Base-by-base conservation (phyloP, 2,329 filamentous ascomycete genomes). In the Ophiostoma quercus region DNA sequence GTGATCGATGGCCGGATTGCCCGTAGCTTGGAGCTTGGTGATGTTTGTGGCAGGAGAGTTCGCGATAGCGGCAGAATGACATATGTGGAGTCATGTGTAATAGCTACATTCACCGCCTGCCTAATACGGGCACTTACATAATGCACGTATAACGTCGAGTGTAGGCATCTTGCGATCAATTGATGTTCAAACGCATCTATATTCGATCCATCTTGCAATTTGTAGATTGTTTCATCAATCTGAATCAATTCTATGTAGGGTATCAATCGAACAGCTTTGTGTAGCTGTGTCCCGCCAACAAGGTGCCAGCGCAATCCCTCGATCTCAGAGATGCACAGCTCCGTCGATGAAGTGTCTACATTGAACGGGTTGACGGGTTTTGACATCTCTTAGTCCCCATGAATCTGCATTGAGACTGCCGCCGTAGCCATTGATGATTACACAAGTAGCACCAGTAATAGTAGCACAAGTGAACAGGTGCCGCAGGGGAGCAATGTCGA, bases 31-130 rank as follows among this genome's bases (percentile, higher is more conserved):
- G 22, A 37, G 63, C 41, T 65, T 57, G 41, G 34, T 37, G 60
- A 32, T 66, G 66, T 14, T 70, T 32, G 37, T 68, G 67, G 51
- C 51, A 57, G 57, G 25, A 29, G 22, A 41, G 60, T 34, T 47
- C 41, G 66, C 41, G 51, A 69, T 68, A 67, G 43, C 47, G 71
- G 71, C 71, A 72, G 71, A 72, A 72, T 69, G 12, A 5, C 14
- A 16, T 14, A 34, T 47, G 34, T 43, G 67, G 29, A 39, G 65
- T 16, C 41, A 32, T 51, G 32, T 65, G 66, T 65, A 65, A 4
- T 22, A 39, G 39, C 16, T 14, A 14, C n/a, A 0, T 29, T 69
- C 69, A 72, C 71, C 71, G 71, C 71, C 69, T 72, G 71, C 71
- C 39, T 2, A n/a, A 43, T 67, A 34, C 11, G 66, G 51, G 39